Conservation (phyloP, 2,329 filamentous ascomycete genomes). For the Cladosporium cucumerinum region DNA sequence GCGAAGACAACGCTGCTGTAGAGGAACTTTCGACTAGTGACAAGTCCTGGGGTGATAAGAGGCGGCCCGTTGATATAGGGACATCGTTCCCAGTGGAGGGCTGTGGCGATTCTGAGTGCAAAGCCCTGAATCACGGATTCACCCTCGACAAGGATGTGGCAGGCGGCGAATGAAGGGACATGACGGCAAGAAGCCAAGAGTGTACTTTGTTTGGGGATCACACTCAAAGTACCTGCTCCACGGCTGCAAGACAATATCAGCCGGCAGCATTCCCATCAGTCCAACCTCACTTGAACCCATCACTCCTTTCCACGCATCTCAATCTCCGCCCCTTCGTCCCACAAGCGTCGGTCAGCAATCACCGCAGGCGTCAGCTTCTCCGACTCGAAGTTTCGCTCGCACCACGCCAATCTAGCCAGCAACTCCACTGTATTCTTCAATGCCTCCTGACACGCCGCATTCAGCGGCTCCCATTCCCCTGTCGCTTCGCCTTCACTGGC, state of each 20-base stretch:
- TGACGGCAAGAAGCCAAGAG: no score
- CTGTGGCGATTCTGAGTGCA: no score
- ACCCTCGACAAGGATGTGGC: no score
- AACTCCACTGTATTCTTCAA: background rate
- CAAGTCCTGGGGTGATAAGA: background rate
- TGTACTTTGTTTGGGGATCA: no score
- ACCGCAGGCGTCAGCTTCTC: background rate
- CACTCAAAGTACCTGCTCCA: no score
- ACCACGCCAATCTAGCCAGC: background rate
- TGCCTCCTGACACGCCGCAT: background rate
- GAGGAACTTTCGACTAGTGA: constrained; percentile 1
- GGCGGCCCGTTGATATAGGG: background rate
- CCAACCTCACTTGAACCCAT: no score
- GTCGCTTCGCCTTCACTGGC: background rate
- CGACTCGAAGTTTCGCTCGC: constrained; percentile 5
- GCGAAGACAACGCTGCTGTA: background rate
- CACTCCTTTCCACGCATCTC: background rate
- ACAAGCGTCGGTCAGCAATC: background rate
- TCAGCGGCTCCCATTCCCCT: background rate
- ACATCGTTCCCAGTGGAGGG: background rate
- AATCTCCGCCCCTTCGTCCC: background rate
- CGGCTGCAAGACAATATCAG: no score
- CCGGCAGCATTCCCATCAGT: no score
- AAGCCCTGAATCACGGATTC: no score
- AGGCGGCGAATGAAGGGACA: no score